Evolutionary conservation across 257 asterid genomes (phyloP).

Genomic region (Schizonepeta tenuifolia): DNA sequence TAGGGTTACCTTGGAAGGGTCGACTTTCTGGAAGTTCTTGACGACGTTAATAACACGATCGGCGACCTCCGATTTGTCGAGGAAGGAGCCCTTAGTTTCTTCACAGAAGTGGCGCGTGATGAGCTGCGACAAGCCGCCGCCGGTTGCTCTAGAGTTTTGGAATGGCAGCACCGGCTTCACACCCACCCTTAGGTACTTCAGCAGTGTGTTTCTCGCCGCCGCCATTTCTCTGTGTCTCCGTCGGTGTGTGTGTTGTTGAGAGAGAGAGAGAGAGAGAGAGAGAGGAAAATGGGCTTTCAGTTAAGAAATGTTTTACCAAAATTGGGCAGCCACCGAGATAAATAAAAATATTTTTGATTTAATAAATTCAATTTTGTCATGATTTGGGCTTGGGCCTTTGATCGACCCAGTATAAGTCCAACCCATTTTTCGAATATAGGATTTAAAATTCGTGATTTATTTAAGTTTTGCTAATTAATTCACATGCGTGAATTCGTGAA

Average conservation of each 20-base stretch:
- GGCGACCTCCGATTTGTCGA: slow-evolving; percentile 81
- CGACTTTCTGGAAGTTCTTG: slow-evolving; percentile 79
- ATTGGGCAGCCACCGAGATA: not conserved
- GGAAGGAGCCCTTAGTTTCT: slow-evolving; percentile 75
- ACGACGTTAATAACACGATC: slow-evolving; percentile 76
- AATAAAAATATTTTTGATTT: not conserved
- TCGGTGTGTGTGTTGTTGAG: not conserved
- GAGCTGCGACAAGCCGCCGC: slow-evolving; percentile 47
- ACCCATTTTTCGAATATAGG: no score
- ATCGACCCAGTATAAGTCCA: not conserved
- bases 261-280: slow-evolving; percentile 5
- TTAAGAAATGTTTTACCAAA: not conserved
- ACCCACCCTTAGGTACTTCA: slow-evolving; percentile 65
- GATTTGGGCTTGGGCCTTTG: not conserved
- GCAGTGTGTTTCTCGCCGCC: slow-evolving; percentile 72
- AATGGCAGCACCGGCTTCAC: slow-evolving; percentile 40
- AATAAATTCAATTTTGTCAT: not conserved
- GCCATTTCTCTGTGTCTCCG: slow-evolving; percentile 53
- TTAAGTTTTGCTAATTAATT: no score
- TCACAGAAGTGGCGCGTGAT: slow-evolving; percentile 65
- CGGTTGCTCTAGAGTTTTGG: slow-evolving; percentile 38
- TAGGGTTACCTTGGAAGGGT: slow-evolving; percentile 68
- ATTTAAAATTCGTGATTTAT: no score
- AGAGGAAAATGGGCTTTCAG: not conserved
- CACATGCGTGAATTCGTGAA: no score